phyloP scores from a whole-genome alignment of 768 basidiomycete genomes.

The Lentinula sp. region DNA sequence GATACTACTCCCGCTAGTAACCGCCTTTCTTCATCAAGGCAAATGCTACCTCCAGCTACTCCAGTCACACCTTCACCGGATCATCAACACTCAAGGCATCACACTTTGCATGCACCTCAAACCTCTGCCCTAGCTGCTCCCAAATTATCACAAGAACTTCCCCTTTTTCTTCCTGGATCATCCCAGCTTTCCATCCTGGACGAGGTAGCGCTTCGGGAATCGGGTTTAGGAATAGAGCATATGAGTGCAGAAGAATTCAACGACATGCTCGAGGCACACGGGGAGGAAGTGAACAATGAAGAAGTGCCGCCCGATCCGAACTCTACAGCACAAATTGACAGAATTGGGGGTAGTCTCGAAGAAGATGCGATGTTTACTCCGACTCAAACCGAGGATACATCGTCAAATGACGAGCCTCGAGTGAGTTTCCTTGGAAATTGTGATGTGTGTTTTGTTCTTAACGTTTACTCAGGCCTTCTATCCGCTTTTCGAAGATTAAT shows the following conservation, averaged over 20 bases:
- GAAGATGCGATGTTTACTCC: constrained; percentile 4
- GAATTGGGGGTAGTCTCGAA: constrained; percentile 11
- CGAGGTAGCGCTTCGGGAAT: constrained; percentile 44
- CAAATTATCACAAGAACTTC: constrained; percentile 19
- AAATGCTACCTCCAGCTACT: neutral
- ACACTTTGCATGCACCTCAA: neutral
- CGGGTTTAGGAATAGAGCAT: constrained; percentile 61
- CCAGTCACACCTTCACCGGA: constrained; percentile 9
- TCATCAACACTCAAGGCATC: constrained; percentile 6
- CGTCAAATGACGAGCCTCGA: neutral
- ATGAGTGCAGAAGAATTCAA: constrained; percentile 61
- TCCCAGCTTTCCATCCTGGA: constrained; percentile 59
- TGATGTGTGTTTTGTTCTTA: neutral
- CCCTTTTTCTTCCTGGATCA: constrained; percentile 40
- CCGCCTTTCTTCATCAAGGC: constrained; percentile 16
- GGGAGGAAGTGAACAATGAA: constrained; percentile 38
- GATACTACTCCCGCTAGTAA: constrained; percentile 30
- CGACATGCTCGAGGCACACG: constrained; percentile 55
- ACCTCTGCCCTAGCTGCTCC: neutral
- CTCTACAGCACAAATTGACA: neutral
- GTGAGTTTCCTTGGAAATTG: neutral
- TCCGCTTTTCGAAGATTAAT: constrained; percentile 47
- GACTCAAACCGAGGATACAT: neutral
- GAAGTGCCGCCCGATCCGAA: neutral
- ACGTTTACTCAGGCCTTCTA: constrained; percentile 31